Conservation (phyloP, 345 rosid genomes). For the Citrus inodora region DNA sequence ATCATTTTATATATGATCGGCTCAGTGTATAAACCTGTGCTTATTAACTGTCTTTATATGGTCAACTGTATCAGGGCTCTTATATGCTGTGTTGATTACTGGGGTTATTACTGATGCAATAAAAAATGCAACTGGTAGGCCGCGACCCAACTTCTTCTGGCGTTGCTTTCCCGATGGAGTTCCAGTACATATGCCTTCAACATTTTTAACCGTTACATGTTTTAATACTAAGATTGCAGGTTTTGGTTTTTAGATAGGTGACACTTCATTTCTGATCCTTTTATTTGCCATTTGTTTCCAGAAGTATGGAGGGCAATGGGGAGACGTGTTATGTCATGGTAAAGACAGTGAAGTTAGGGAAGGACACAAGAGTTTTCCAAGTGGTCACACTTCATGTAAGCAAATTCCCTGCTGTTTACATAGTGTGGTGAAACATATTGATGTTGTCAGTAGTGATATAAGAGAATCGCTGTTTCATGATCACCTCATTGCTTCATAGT, state of each 20-base stretch:
- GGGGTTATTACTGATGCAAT: slow-evolving; percentile 75
- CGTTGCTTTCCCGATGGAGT: slow-evolving; percentile 94
- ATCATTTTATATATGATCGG: background rate
- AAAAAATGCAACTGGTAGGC: slow-evolving; percentile 73
- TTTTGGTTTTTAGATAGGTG: background rate
- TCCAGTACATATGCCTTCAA: slow-evolving; percentile 30
- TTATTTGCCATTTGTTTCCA: slow-evolving; percentile 1
- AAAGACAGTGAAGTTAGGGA: slow-evolving; percentile 50
- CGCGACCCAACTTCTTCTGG: slow-evolving; percentile 95
- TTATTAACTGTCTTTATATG: background rate
- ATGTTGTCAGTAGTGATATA: too few species aligned
- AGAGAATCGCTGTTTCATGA: too few species aligned
- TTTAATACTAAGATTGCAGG: background rate
- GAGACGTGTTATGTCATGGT: slow-evolving; percentile 77
- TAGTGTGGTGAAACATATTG: background rate
- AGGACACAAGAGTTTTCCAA: slow-evolving; percentile 89
- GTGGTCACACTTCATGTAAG: slow-evolving; percentile 83
- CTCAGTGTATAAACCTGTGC: background rate
- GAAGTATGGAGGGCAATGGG: slow-evolving; percentile 50
- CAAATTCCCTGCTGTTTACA: background rate
- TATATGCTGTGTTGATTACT: slow-evolving; percentile 67
- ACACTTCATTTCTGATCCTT: background rate
- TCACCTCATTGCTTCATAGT: too few species aligned
- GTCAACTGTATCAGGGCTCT: slow-evolving; percentile 34
- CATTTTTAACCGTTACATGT: background rate